phyloP scores from a whole-genome alignment of 768 basidiomycete species.

The Exsudoporus frostii region DNA sequence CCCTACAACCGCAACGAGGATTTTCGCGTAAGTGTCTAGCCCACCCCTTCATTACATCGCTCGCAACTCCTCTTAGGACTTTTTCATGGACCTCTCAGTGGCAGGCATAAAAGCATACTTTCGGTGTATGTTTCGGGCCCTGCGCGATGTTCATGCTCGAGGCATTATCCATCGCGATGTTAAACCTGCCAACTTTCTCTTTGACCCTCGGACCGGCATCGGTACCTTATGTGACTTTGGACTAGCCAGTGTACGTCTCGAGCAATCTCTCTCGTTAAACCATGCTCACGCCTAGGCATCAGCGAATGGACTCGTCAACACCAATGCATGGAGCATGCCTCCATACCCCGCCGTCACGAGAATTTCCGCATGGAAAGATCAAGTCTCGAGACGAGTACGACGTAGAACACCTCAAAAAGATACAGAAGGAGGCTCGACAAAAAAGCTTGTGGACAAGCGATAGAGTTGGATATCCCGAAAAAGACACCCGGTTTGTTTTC shows the following conservation, averaged over 20 bases:
- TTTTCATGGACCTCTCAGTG: slow-evolving; percentile 71
- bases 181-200: slow-evolving; percentile 97
- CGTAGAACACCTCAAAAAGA: slow-evolving; percentile 47
- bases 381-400: slow-evolving; percentile 43
- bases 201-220: slow-evolving; percentile 75
- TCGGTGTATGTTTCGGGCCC: slow-evolving; percentile 83
- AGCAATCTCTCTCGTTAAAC: not conserved
- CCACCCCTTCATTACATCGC: not conserved
- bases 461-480: slow-evolving; percentile 72
- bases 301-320: slow-evolving; percentile 54
- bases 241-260: slow-evolving; percentile 75
- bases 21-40: slow-evolving; percentile 69
- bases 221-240: slow-evolving; percentile 96
- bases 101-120: slow-evolving; percentile 82
- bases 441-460: slow-evolving; percentile 57
- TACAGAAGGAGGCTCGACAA: slow-evolving; percentile 58
- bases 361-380: slow-evolving; percentile 68
- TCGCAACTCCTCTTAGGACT: slow-evolving; percentile 51
- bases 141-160: slow-evolving; percentile 83
- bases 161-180: slow-evolving; percentile 95
- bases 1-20: slow-evolving; percentile 92
- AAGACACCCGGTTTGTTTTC: slow-evolving; percentile 61
- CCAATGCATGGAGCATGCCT: slow-evolving; percentile 61
- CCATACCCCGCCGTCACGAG: slow-evolving; percentile 63
- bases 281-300: slow-evolving; percentile 9